Evolutionary conservation across 345 rosid species (phyloP), one percentile per base, ranked within the genome.

Genomic region (Citrus inodora): DNA sequence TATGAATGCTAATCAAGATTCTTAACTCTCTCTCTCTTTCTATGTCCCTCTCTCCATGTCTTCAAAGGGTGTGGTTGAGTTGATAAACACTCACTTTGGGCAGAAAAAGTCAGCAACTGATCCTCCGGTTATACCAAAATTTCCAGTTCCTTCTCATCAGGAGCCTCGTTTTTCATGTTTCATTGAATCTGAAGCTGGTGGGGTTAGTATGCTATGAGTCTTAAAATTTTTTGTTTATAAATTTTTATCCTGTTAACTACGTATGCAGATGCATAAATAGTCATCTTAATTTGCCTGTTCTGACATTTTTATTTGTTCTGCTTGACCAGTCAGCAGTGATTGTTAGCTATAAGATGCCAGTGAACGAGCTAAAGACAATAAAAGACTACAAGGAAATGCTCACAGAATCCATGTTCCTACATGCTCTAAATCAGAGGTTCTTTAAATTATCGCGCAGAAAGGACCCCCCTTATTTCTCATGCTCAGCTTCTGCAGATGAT

Each of bases 161-260:
- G 90, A 90, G 80, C 91, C 98, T 61, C 91, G 89, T 7, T 87
- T 88, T 82, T 95, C 94, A 69, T 91, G 94, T 88, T 91, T 90
- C 81, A 92, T 89, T 75, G 98, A 95, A 87, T 83, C 95, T 62
- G 98, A 93, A 87, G 95, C 98, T 85, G 89, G 91, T 72, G 98
- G 95, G 93, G 98, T 95, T 78, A 88, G 97, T 87, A 48, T 28
- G 33, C 13, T 60, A 21, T 32, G 40, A 75, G 35, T 70, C 16
- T 76, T 77, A 59, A n/a, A 75, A 48, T 58, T 60, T 21, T 63
- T 76, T 75, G 56, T 30, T n/a, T 33, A n/a, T 71, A 56, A 76
- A 51, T 75, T 22, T 69, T 71, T 28, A 1, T 32, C n/a, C 35
- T 35, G 5, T 48, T 71, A 37, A 62, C 64, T 59, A 48, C 42